phyloP scores from a whole-genome alignment of 306 rosid genomes.

The cucumber (Cucumis sativus) region DNA sequence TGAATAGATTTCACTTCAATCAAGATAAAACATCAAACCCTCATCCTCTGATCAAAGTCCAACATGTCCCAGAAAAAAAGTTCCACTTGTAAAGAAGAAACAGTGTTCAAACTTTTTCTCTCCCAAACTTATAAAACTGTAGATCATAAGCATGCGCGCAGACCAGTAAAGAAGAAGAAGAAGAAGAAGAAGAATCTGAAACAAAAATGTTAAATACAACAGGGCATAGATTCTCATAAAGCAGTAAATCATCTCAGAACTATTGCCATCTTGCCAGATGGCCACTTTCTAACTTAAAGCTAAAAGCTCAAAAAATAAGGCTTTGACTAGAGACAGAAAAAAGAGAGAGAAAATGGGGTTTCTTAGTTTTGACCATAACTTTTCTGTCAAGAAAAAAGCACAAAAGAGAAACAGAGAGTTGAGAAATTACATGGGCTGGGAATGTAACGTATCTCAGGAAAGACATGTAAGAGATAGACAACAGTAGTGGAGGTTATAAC shows the following conservation, averaged over 20 bases:
- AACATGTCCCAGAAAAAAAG: background rate
- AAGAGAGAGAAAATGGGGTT: background rate
- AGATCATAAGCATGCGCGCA: background rate
- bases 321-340: background rate
- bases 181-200: slow-evolving; percentile 1
- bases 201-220: background rate
- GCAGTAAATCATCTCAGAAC: background rate
- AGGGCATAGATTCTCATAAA: background rate
- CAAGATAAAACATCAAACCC: background rate
- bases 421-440: slow-evolving; percentile 57
- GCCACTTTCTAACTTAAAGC: slow-evolving; percentile 1
- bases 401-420: background rate
- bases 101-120: background rate
- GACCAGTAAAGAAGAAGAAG: background rate
- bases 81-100: background rate
- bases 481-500: slow-evolving; percentile 25
- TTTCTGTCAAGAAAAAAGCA: background rate
- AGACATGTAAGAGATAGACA: slow-evolving; percentile 58
- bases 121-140: background rate
- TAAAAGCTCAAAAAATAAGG: background rate
- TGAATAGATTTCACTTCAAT: background rate
- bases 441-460: slow-evolving; percentile 42
- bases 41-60: background rate
- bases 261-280: background rate
- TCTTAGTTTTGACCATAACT: background rate